Conservation (phyloP, 164 flowering plant genomes). For the Vitis riparia region DNA sequence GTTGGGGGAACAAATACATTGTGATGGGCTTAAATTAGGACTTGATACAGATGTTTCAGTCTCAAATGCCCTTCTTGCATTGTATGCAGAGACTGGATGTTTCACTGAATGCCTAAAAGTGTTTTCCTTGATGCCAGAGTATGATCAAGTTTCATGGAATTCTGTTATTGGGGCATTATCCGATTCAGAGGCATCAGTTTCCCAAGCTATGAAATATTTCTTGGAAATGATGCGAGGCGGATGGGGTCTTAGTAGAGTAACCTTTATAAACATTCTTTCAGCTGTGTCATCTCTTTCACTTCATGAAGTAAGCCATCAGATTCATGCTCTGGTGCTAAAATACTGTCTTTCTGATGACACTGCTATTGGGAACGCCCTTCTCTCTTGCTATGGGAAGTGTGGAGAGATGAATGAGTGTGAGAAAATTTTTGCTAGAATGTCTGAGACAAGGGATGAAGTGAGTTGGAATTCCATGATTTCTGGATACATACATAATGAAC, state of each 20-base stretch:
- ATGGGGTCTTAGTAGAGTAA: constrained; percentile 61
- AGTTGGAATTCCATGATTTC: constrained; percentile 90
- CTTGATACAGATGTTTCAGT: constrained; percentile 82
- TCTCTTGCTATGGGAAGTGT: constrained; percentile 78
- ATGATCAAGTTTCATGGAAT: constrained; percentile 88
- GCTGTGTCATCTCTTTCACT: constrained; percentile 60
- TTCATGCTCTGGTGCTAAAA: constrained; percentile 69
- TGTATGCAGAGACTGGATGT: constrained; percentile 60
- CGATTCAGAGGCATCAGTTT: constrained; percentile 40
- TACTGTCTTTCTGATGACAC: constrained; percentile 33
- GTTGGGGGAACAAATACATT: constrained; percentile 64
- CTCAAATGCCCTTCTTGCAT: constrained; percentile 75
- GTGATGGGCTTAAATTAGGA: constrained; percentile 72
- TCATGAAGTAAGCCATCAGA: constrained; percentile 49
- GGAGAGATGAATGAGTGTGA: constrained; percentile 69
- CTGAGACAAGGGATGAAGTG: constrained; percentile 67
- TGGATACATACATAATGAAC: constrained; percentile 77
- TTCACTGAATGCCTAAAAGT: constrained; percentile 53
- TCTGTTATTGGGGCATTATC: constrained; percentile 71
- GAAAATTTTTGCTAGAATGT: constrained; percentile 61
- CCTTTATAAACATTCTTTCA: constrained; percentile 67
- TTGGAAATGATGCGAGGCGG: constrained; percentile 65
- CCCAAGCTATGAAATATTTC: constrained; percentile 49
- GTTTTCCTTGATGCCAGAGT: constrained; percentile 59
- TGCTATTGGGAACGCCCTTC: constrained; percentile 68